A percentile compares a stretch with the other conserved stretches of the same genome.
These are phyloP conservation scores for Porpolomopsis calyptriformis DNA, from an alignment of 768 basidiomycete genomes.

Conservation along the genomic window DNA sequence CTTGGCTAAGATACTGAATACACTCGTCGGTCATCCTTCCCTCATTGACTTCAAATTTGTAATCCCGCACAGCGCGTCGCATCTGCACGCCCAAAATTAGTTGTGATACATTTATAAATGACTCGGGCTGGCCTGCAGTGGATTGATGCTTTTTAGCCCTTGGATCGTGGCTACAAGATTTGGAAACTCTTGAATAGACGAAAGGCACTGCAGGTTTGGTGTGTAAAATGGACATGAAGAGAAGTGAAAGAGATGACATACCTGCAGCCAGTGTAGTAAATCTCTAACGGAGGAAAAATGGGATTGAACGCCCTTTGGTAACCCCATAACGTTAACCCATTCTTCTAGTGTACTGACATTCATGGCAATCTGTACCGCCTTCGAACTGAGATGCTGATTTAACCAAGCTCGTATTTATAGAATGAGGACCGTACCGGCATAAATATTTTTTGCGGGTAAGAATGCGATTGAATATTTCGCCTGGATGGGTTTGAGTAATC, in stretches of 20 bases:
- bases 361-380: constrained; percentile 82
- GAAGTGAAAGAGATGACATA: constrained; percentile 18
- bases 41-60: constrained; percentile 90
- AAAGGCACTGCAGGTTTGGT: constrained; percentile 48
- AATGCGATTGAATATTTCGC: constrained; percentile 78
- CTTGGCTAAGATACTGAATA: constrained; percentile 82
- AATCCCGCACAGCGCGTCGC: constrained; percentile 87
- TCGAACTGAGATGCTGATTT: constrained; percentile 39
- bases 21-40: constrained; percentile 92
- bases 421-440: constrained; percentile 49
- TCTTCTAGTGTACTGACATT: constrained; percentile 82
- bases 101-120: constrained; percentile 2
- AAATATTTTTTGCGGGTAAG: constrained; percentile 90
- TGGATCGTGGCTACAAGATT: constrained; percentile 86
- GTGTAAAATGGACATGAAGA: not conserved
- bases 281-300: constrained; percentile 83
- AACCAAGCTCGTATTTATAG: not conserved
- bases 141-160: constrained; percentile 77
- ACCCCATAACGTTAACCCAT: constrained; percentile 74
- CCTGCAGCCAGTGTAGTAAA: constrained; percentile 79
- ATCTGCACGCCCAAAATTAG: constrained; percentile 40
- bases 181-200: constrained; percentile 80
- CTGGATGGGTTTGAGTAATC: constrained; percentile 26
- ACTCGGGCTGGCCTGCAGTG: constrained; percentile 56
- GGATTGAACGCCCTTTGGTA: constrained; percentile 66